Evolutionary conservation across 768 basidiomycete species (phyloP), one percentile per base, ranked within the genome.

Genomic region (Agrocybe chaxingu): DNA sequence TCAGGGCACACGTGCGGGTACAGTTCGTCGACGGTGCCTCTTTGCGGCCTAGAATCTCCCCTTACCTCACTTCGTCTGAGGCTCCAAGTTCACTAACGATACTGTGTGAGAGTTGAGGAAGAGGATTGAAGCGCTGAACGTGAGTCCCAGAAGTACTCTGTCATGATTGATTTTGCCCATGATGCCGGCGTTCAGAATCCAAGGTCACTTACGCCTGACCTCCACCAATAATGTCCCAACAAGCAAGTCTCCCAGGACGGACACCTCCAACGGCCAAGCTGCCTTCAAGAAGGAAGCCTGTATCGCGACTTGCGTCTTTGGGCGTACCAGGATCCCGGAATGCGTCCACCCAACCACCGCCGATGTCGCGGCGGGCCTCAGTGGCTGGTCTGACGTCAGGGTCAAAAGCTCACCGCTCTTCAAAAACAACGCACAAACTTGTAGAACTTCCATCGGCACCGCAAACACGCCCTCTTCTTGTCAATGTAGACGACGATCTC

Each of bases 371-470:
- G 12, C 71, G 73, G 7, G 65, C 68, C 16, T 76, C 76, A 7
- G 69, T 74, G 7, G 66, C 70, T 43, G 68, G 67, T 11, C 55
- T 72, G 45, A 66, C 71, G 24, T 62, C 72, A 32, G 72, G 66
- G 7, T 69, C 72, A 1, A 88, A 87, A 62, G 72, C 78, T 1
- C 84, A 88, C 56, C 80, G 95, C 37, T 88, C 91, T 1, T 92
- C 91, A 10, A 98, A 97, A 70, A 93, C 89, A 0, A 88, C 86
- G 0, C 92, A 95, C 58, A 91, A 90, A 61, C 88, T 94, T 51
- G 93, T 98, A 10, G 77, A 91, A 12, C 79, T 98, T 6, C 94
- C 94, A 0, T 91, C 91, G 35, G 92, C 84, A 24, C 91, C 92
- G 1, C 94, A 98, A 65, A 91, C 92, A 0, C 84, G 81, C 50